Conservation (phyloP, 2,329 filamentous ascomycete species). For the Huntiella abstrusa region DNA sequence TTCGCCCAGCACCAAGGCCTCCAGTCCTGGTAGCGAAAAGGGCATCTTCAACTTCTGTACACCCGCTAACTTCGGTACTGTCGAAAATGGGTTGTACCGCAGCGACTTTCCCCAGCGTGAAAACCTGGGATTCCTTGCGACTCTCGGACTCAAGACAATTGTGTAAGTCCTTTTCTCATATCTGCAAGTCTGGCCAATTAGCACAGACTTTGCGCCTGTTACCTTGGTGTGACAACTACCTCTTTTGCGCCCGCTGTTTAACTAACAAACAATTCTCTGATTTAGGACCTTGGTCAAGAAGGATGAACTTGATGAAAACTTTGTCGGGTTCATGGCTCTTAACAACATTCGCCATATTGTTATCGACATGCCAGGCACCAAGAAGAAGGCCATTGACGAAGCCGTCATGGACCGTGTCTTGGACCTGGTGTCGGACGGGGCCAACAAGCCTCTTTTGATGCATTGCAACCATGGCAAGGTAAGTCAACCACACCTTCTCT, state of each 20-base stretch:
- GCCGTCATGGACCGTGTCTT: constrained; percentile 53
- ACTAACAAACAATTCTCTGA: neutral
- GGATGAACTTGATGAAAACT: constrained; percentile 32
- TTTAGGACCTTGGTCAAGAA: constrained; percentile 43
- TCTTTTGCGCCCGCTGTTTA: neutral
- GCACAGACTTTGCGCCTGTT: too few species aligned
- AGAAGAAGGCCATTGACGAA: constrained; percentile 52
- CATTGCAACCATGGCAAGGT: constrained; percentile 88
- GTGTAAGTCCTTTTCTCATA: constrained; percentile 35
- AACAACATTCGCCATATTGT: constrained; percentile 54
- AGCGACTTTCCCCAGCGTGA: constrained; percentile 59
- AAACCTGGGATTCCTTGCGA: constrained; percentile 51
- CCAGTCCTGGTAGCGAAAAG: too few species aligned
- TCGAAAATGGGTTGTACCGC: constrained; percentile 58
- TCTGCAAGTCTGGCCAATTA: neutral
- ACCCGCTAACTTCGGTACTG: constrained; percentile 59
- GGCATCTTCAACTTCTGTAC: too few species aligned
- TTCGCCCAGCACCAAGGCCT: too few species aligned
- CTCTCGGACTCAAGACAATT: constrained; percentile 57
- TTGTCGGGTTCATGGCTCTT: constrained; percentile 41
- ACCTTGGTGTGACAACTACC: too few species aligned
- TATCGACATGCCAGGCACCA: constrained; percentile 73
- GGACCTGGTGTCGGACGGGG: constrained; percentile 47
- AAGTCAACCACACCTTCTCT: constrained; percentile 13
- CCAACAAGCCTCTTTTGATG: constrained; percentile 63